Percentiles rank a stretch among this genome's conserved stretches.
phyloP scores from a whole-genome alignment of 257 asterid species.

The Striga asiatica region DNA sequence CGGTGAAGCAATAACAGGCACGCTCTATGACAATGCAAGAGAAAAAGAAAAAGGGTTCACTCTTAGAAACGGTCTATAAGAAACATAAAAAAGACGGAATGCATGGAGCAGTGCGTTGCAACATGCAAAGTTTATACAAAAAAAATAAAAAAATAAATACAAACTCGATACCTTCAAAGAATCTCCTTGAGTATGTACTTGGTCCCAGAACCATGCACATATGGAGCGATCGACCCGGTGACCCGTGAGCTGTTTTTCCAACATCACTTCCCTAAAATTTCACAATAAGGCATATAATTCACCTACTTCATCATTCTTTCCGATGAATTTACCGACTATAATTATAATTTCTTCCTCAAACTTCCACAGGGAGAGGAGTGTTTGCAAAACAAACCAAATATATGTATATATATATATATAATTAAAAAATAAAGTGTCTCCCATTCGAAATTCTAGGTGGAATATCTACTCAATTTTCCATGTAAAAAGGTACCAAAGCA shows the following conservation, averaged over 20 bases:
- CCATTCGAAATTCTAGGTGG: too few relatives aligned
- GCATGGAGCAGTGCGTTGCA: not conserved
- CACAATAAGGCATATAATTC: constrained; percentile 12
- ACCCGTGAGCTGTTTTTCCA: constrained; percentile 92
- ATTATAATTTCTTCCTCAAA: too few relatives aligned
- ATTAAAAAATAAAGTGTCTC: too few relatives aligned
- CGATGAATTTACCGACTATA: constrained; percentile 1
- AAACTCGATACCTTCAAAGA: constrained; percentile 67
- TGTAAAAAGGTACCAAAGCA: too few relatives aligned
- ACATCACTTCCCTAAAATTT: constrained; percentile 78
- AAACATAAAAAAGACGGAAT: not conserved
- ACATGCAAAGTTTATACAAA: not conserved
- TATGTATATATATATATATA: too few relatives aligned
- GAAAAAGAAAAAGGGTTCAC: not conserved
- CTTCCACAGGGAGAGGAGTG: too few relatives aligned
- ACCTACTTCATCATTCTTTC: constrained; percentile 4
- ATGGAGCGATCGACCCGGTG: constrained; percentile 87
- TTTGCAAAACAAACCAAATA: too few relatives aligned
- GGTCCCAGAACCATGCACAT: constrained; percentile 98
- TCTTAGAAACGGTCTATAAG: not conserved
- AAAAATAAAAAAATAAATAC: too few relatives aligned
- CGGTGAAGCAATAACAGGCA: constrained; percentile 95
- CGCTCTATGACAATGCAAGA: constrained; percentile 30
- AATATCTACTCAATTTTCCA: too few relatives aligned
- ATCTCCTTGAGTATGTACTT: constrained; percentile 74